A percentile compares a stretch with the other conserved stretches of the same genome.
Conservation (phyloP, 805 yeast genomes). For the Nakazawaea ernobii region DNA sequence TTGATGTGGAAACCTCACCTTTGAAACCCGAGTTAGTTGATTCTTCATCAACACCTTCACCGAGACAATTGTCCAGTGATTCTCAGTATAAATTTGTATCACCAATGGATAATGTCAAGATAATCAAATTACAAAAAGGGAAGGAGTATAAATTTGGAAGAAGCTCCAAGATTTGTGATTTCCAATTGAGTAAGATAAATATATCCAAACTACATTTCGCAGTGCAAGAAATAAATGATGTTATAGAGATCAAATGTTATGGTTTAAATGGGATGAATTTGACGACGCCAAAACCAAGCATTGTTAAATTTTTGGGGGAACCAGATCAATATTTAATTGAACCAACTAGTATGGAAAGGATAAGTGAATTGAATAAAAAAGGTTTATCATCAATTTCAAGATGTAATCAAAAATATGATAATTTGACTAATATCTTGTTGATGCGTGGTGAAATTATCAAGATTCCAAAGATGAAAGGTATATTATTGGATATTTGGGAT, state of each 20-base stretch:
- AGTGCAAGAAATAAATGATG: constrained; percentile 36
- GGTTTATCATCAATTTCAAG: constrained; percentile 18
- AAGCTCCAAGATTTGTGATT: constrained; percentile 56
- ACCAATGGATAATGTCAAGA: constrained; percentile 30
- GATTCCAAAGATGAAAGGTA: constrained; percentile 57
- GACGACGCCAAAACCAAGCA: constrained; percentile 45
- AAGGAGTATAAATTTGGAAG: constrained; percentile 52
- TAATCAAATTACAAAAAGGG: constrained; percentile 37
- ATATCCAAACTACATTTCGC: constrained; percentile 66
- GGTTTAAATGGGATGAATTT: constrained; percentile 81
- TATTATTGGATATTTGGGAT: constrained; percentile 69
- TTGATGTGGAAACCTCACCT: constrained; percentile 7
- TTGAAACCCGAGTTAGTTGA: constrained; percentile 1
- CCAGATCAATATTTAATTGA: constrained; percentile 15
- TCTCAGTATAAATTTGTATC: constrained; percentile 19
- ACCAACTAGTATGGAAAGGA: constrained; percentile 1
- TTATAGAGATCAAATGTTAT: constrained; percentile 56
- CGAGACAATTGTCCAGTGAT: background rate
- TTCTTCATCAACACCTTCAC: background rate
- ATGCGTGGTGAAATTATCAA: constrained; percentile 56
- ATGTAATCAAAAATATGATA: constrained; percentile 34
- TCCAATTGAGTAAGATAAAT: constrained; percentile 39
- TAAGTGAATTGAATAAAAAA: constrained; percentile 4
- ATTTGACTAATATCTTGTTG: constrained; percentile 50
- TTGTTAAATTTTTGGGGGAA: constrained; percentile 24